phyloP scores from a whole-genome alignment of 1,139 yeast species.

The Magnusiomyces sp. region DNA sequence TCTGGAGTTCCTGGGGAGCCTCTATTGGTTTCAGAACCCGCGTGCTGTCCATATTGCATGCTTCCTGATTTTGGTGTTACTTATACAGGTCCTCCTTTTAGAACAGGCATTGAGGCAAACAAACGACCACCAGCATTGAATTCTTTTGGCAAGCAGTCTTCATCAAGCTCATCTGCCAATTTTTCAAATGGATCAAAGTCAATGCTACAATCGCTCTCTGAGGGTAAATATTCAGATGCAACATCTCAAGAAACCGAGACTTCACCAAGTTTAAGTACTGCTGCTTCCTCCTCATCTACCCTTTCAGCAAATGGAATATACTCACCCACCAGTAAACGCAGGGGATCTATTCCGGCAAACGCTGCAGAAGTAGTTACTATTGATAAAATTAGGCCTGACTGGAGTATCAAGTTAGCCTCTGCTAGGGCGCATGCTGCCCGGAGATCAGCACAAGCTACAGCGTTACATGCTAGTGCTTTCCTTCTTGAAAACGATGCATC shows the following conservation, averaged over 20 bases:
- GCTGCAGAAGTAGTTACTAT: conserved; percentile 58
- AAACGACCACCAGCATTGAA: neutral
- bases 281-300: conserved; percentile 4
- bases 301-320: too few species aligned
- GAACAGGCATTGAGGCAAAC: conserved; percentile 25
- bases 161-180: conserved; percentile 4
- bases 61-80: conserved; percentile 79
- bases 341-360: conserved; percentile 24
- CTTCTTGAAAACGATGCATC: conserved; percentile 28
- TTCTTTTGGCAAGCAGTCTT: conserved; percentile 1
- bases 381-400: conserved; percentile 82
- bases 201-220: too few species aligned
- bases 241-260: neutral
- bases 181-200: neutral
- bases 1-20: conserved; percentile 8
- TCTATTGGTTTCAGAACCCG: conserved; percentile 70
- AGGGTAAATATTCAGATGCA: too few species aligned
- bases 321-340: conserved; percentile 5
- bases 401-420: conserved; percentile 65
- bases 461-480: conserved; percentile 76
- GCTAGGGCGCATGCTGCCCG: conserved; percentile 77
- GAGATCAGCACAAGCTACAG: conserved; percentile 88
- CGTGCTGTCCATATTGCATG: conserved; percentile 92
- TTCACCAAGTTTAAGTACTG: neutral
- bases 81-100: conserved; percentile 51